These are phyloP conservation scores for Hericium alpestre DNA, from an alignment of 768 basidiomycete species.

Conservation along the genomic window DNA sequence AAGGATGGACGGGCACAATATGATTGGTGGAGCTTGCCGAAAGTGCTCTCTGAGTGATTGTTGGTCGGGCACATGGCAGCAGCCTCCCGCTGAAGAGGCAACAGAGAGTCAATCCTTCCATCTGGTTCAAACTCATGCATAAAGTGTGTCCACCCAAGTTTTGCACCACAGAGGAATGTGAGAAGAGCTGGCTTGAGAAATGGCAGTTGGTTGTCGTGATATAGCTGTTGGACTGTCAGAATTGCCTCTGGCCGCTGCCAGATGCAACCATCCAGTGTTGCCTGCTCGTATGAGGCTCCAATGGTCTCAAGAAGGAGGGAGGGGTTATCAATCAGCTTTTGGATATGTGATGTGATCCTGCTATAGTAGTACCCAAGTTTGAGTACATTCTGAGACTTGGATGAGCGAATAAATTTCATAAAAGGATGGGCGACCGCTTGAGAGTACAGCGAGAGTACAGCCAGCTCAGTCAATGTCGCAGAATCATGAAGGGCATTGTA, in stretches of 20 bases:
- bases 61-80: background rate
- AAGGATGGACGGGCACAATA: background rate
- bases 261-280: background rate
- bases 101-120: background rate
- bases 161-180: background rate
- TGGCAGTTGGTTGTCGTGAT: background rate
- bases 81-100: background rate
- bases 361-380: no score
- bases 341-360: background rate
- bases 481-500: no score
- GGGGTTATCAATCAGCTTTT: background rate
- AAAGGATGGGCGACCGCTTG: no score
- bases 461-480: no score
- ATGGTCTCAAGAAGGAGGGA: background rate
- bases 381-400: no score
- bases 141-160: background rate
- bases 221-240: background rate
- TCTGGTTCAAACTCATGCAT: background rate
- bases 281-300: background rate
- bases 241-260: background rate
- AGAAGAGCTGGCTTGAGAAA: background rate
- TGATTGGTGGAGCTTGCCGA: background rate
- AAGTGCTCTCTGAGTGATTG: background rate
- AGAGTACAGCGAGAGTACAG: no score
- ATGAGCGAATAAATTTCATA: no score